These are phyloP conservation scores for Paracorniculantispora psalliotae DNA, from an alignment of 2,329 filamentous ascomycete genomes.

Conservation along the genomic window DNA sequence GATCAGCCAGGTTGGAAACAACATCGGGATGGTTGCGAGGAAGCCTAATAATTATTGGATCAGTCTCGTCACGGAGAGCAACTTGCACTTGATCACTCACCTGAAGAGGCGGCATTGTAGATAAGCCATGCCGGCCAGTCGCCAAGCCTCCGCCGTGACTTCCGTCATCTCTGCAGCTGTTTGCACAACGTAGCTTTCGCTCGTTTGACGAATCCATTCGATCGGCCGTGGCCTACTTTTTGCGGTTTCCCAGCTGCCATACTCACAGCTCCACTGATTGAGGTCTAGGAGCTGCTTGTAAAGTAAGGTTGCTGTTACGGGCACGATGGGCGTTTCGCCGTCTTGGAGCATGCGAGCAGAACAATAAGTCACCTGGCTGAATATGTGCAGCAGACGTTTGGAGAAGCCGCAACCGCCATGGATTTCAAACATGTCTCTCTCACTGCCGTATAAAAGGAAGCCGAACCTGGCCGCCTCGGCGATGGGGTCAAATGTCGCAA, in stretches of 20 bases:
- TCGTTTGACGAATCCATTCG: constrained; percentile 26
- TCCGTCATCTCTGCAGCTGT: constrained; percentile 32
- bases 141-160: constrained; percentile 38
- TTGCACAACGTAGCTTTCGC: constrained; percentile 22
- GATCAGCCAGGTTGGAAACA: constrained; percentile 25
- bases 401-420: constrained; percentile 40
- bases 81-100: no score
- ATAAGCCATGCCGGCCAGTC: constrained; percentile 35
- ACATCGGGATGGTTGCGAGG: constrained; percentile 34
- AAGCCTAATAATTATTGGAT: no score
- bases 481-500: constrained; percentile 24
- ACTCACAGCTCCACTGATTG: constrained; percentile 33
- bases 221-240: constrained; percentile 19
- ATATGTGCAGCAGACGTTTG: constrained; percentile 32
- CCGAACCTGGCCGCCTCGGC: constrained; percentile 29
- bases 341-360: constrained; percentile 31
- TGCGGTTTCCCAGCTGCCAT: constrained; percentile 20
- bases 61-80: no score
- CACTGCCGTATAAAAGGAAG: constrained; percentile 35
- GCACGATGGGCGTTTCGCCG: constrained; percentile 26
- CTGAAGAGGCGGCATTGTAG: constrained; percentile 34
- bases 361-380: constrained; percentile 35
- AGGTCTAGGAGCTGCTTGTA: constrained; percentile 25
- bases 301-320: constrained; percentile 26
- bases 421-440: constrained; percentile 31